Evolutionary conservation across 129 eudicot species (phyloP).

Genomic region (Pseudognaphalium luteoalbum): DNA sequence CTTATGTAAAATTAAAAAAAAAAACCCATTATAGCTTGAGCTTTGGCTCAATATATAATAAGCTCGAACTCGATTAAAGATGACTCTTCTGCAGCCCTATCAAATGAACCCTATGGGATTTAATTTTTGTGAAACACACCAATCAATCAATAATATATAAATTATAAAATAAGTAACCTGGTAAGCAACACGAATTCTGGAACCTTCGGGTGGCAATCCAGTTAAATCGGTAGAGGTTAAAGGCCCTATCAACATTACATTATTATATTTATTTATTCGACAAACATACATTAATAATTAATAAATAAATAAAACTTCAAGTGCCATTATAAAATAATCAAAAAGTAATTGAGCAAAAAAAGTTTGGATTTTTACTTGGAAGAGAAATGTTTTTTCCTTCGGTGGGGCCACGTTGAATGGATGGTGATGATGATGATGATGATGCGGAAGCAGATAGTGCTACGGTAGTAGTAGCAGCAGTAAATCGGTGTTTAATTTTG

Average conservation of each 20-base stretch:
- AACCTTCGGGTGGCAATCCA: constrained; percentile 50
- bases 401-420: constrained; percentile 31
- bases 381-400: constrained; percentile 30
- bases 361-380: constrained; percentile 26
- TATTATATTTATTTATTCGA: neutral
- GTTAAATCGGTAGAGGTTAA: constrained; percentile 59
- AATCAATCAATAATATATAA: neutral
- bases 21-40: too few species aligned
- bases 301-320: neutral
- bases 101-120: too few species aligned
- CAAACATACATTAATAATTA: neutral
- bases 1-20: too few species aligned
- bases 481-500: too few species aligned
- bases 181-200: constrained; percentile 89
- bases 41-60: too few species aligned
- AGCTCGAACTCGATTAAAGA: too few species aligned
- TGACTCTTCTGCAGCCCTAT: too few species aligned
- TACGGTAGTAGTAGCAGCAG: too few species aligned
- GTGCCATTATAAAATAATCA: neutral
- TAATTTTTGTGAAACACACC: neutral
- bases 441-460: constrained; percentile 20
- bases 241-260: constrained; percentile 49
- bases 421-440: constrained; percentile 1
- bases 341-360: neutral
- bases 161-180: constrained; percentile 42